Evolutionary conservation across 2,329 filamentous ascomycete species (phyloP), one percentile per base, ranked within the genome.

Genomic region (Pseudopyrenochaeta lycopersici): DNA sequence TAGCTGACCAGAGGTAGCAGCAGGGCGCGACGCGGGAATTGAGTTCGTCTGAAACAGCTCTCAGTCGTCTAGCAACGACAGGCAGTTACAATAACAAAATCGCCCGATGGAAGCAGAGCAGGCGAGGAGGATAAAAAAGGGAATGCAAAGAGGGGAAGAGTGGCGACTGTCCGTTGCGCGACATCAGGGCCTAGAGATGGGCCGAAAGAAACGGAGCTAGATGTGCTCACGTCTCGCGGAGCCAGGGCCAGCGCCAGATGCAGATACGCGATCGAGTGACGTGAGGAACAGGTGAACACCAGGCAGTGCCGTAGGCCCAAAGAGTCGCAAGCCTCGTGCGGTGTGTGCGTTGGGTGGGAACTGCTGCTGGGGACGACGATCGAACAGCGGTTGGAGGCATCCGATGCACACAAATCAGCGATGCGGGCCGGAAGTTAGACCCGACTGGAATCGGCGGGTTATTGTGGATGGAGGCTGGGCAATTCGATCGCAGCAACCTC

Each of bases 171-270:
- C 54, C 49, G 56, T 58, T 56, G 57, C 50, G 59, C 49, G 56
- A 58, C 29, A 41, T 44, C 32, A 52, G 45, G 63, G 58, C 56
- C 54, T 50, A 56, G 33, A 61, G 52, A 66, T 67, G 60, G 64
- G 67, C 66, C 67, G 68, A 67, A 57, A 45, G 52, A 20, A 60
- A 51, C 49, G 56, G 60, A 64, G 62, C 61, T 62, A 64, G 54
- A 50, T 32, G 46, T 27, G 49, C 50, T 49, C 46, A 53, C 58
- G 49, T 48, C 55, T 61, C 49, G 61, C 49, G 52, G 55, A 38
- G 55, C 54, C 55, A 61, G 58, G 62, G 62, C 44, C 50, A 53
- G 49, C 45, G 55, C 52, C 53, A 49, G 52, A 65, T 59, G 17
- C 46, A 61, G 61, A 54, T 63, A 52, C 35, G 60, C 58, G 63